Conservation (phyloP, 2,329 filamentous ascomycete genomes). For the Ophiostoma piceae region DNA sequence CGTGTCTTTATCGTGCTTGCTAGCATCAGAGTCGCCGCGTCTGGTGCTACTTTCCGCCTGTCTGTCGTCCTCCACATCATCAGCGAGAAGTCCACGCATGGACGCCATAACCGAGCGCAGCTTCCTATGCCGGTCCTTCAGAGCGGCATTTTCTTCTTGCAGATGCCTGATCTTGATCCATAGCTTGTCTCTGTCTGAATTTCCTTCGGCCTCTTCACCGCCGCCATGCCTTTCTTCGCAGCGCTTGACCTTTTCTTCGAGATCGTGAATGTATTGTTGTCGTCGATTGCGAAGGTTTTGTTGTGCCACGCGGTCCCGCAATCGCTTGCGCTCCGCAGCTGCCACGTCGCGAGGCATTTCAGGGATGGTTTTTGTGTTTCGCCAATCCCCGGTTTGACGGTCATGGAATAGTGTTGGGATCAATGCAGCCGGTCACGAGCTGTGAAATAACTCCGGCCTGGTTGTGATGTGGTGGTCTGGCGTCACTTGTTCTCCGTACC, state of each 20-base stretch:
- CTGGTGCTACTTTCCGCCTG: background rate
- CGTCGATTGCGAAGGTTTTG: constrained; percentile 22
- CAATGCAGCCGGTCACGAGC: background rate
- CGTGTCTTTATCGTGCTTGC: background rate
- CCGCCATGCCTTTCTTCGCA: constrained; percentile 17
- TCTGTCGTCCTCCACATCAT: background rate
- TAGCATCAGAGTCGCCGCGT: background rate
- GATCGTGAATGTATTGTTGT: constrained; percentile 17
- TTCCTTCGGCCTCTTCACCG: background rate
- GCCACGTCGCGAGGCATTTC: background rate
- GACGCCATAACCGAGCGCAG: constrained; percentile 3
- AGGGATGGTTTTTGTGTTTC: background rate
- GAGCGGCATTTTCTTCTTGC: constrained; percentile 12
- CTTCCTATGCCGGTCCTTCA: constrained; percentile 15
- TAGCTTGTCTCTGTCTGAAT: background rate
- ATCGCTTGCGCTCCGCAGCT: constrained; percentile 18
- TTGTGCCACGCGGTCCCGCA: constrained; percentile 21
- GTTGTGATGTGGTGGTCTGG: background rate
- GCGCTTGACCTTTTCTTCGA: constrained; percentile 19
- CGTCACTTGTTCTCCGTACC: background rate
- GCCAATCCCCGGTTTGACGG: background rate
- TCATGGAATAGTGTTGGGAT: background rate
- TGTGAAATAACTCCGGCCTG: background rate
- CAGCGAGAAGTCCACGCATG: background rate
- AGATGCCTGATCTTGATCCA: constrained; percentile 7